A percentile compares a stretch with the other conserved stretches of the same genome.
phyloP scores from a whole-genome alignment of 208 protist genomes.

The Trypanosoma theileri region DNA sequence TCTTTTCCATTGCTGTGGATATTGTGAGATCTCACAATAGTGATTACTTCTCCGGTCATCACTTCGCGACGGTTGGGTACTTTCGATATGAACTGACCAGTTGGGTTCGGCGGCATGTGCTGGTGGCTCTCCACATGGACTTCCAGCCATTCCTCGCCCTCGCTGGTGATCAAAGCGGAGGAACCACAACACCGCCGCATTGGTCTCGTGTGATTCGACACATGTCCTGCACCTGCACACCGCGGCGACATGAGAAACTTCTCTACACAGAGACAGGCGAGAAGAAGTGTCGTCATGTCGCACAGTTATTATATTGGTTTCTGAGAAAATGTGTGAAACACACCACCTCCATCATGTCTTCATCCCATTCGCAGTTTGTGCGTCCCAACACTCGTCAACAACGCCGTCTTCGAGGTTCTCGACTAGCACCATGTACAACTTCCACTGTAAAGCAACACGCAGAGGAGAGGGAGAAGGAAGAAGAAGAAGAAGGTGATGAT shows the following conservation, averaged over 20 bases:
- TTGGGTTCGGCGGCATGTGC: slow-evolving; percentile 60
- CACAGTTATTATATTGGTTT: slow-evolving; percentile 74
- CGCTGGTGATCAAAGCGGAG: too few species aligned
- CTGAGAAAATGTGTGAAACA: not conserved
- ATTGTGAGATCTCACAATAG: slow-evolving; percentile 28
- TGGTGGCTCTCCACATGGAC: slow-evolving; percentile 44
- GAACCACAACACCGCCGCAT: not conserved
- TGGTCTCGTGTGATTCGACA: slow-evolving; percentile 49
- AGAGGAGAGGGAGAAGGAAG: too few species aligned
- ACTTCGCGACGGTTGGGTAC: slow-evolving; percentile 51
- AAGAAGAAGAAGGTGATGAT: too few species aligned
- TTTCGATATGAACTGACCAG: slow-evolving; percentile 51
- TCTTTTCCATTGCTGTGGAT: slow-evolving; percentile 52
- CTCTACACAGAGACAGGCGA: slow-evolving; percentile 38
- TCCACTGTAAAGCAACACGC: too few species aligned
- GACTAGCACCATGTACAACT: too few species aligned
- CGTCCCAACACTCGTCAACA: not conserved
- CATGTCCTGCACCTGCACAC: slow-evolving; percentile 64
- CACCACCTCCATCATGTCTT: not conserved
- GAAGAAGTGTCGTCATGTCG: slow-evolving; percentile 73
- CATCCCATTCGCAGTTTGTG: not conserved
- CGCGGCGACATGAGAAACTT: slow-evolving; percentile 49
- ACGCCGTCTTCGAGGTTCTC: too few species aligned
- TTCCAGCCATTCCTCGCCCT: slow-evolving; percentile 45
- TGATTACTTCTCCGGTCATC: slow-evolving; percentile 62